Percentiles rank a stretch among this genome's conserved stretches.
These are phyloP conservation scores for Orbilia oligospora DNA, from an alignment of 2,329 filamentous ascomycete genomes.

Conservation along the genomic window DNA sequence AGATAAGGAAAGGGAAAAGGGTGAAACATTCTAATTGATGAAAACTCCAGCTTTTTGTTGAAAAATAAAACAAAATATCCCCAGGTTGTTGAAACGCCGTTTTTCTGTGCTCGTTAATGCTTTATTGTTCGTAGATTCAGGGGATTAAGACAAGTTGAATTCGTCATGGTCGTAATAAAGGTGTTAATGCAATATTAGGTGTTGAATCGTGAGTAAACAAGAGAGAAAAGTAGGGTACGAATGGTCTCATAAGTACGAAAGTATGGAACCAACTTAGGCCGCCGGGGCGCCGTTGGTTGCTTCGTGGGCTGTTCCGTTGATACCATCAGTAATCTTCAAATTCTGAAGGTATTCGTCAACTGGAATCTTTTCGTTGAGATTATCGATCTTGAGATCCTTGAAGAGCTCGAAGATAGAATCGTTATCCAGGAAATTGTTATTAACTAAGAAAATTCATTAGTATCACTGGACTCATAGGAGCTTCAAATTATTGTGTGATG, in stretches of 20 bases:
- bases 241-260: too few relatives aligned
- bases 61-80: constrained; percentile 29
- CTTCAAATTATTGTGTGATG: neutral
- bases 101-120: constrained; percentile 30
- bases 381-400: constrained; percentile 79
- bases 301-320: constrained; percentile 33
- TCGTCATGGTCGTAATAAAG: constrained; percentile 40
- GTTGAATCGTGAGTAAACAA: constrained; percentile 40
- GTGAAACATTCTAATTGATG: constrained; percentile 23
- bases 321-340: constrained; percentile 40
- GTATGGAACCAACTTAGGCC: constrained; percentile 11
- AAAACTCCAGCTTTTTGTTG: constrained; percentile 50
- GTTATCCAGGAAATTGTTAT: constrained; percentile 95
- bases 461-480: constrained; percentile 31
- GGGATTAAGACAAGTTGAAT: constrained; percentile 36
- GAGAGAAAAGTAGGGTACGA: neutral
- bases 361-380: constrained; percentile 71
- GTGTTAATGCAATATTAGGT: constrained; percentile 31
- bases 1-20: neutral
- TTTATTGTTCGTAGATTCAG: constrained; percentile 7
- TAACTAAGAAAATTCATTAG: constrained; percentile 74
- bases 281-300: constrained; percentile 31
- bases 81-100: constrained; percentile 59
- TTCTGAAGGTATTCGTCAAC: constrained; percentile 61
- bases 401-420: constrained; percentile 88